Percentiles rank a stretch among this genome's conserved stretches.
These are phyloP conservation scores for Boletus mariae DNA, from an alignment of 1,284 basidiomycete genomes.

Conservation along the genomic window DNA sequence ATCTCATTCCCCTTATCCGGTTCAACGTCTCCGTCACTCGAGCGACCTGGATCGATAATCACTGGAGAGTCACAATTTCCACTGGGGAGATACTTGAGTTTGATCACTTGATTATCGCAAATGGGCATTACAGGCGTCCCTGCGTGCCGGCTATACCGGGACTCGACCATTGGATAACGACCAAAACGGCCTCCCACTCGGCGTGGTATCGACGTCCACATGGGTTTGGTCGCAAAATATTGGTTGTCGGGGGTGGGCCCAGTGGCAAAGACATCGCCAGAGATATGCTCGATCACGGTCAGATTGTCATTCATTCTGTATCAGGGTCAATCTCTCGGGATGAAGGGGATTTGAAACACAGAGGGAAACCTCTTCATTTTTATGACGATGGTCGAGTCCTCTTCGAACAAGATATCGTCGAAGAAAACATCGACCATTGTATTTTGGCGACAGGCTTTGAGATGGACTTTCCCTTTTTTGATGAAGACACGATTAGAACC, in stretches of 20 bases:
- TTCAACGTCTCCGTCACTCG: constrained; percentile 48
- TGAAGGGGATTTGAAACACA: constrained; percentile 40
- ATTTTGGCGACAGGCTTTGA: constrained; percentile 76
- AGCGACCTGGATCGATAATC: constrained; percentile 39
- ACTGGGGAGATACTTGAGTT: constrained; percentile 41
- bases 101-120: constrained; percentile 66
- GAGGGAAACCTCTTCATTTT: constrained; percentile 44
- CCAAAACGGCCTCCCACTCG: constrained; percentile 54
- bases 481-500: constrained; percentile 31
- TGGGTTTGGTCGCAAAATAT: constrained; percentile 45
- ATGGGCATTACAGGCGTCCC: constrained; percentile 68
- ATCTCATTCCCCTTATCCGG: constrained; percentile 51
- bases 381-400: constrained; percentile 43
- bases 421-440: constrained; percentile 54
- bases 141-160: constrained; percentile 59
- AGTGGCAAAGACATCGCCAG: constrained; percentile 63
- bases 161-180: constrained; percentile 51
- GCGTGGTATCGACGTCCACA: constrained; percentile 61
- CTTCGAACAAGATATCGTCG: constrained; percentile 57
- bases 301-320: constrained; percentile 56
- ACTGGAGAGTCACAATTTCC: constrained; percentile 49
- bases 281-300: constrained; percentile 48
- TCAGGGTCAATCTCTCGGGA: constrained; percentile 32
- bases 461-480: constrained; percentile 59
- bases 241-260: constrained; percentile 70